Conservation (phyloP, 2,329 filamentous ascomycete genomes). For the Aspergillus sp. region DNA sequence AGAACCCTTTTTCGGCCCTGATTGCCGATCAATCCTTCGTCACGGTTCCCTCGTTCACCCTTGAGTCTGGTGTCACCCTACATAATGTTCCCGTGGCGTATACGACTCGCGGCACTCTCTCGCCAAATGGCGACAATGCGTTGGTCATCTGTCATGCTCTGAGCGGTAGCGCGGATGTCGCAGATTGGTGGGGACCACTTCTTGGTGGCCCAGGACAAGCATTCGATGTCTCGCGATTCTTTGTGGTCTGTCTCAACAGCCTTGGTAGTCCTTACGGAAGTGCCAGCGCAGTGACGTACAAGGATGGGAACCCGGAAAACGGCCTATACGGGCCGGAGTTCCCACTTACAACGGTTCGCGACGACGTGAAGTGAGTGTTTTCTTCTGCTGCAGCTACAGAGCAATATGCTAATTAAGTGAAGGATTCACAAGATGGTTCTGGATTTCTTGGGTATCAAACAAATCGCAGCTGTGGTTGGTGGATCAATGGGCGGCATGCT, state of each 20-base stretch:
- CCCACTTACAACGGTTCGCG: slow-evolving; percentile 89
- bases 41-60: slow-evolving; percentile 83
- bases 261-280: slow-evolving; percentile 61
- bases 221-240: slow-evolving; percentile 59
- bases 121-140: slow-evolving; percentile 62
- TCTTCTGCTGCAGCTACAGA: background rate
- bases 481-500: slow-evolving; percentile 65
- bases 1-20: slow-evolving; percentile 86
- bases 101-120: slow-evolving; percentile 64
- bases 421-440: slow-evolving; percentile 60
- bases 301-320: slow-evolving; percentile 74
- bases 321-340: slow-evolving; percentile 94
- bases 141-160: slow-evolving; percentile 65
- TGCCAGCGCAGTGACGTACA: slow-evolving; percentile 69
- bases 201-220: slow-evolving; percentile 57
- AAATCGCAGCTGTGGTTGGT: slow-evolving; percentile 60
- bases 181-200: slow-evolving; percentile 62
- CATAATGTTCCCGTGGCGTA: slow-evolving; percentile 73
- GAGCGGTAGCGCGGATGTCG: slow-evolving; percentile 60
- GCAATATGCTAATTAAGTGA: slow-evolving; percentile 16
- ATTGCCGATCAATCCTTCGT: slow-evolving; percentile 89
- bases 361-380: slow-evolving; percentile 81
- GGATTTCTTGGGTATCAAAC: slow-evolving; percentile 58
- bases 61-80: slow-evolving; percentile 87
- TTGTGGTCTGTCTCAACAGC: slow-evolving; percentile 59